A percentile compares a stretch with the other conserved stretches of the same genome.
phyloP scores from a whole-genome alignment of 441 rosid species.

The Isatis lusitanica region DNA sequence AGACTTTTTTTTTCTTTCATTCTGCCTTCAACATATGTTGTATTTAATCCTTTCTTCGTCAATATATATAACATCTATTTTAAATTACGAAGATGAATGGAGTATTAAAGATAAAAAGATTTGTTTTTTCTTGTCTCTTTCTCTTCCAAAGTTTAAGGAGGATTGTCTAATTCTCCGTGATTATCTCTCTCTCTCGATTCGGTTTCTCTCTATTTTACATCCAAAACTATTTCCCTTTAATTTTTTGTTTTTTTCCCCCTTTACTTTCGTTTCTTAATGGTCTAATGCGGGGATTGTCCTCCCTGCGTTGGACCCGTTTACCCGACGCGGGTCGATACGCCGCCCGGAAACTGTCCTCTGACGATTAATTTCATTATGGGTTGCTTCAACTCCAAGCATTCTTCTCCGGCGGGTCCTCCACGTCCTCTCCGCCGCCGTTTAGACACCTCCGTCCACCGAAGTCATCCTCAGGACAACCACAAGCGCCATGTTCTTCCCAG shows the following conservation, averaged over 20 bases:
- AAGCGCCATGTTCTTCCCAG: conserved; percentile 27
- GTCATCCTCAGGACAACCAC: conserved; percentile 41
- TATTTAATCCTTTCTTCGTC: not conserved
- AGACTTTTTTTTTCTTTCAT: not conserved
- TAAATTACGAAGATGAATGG: conserved; percentile 8
- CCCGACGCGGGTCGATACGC: conserved; percentile 58
- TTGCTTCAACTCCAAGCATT: conserved; percentile 67
- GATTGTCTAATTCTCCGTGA: conserved; percentile 43
- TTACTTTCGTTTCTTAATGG: conserved; percentile 25
- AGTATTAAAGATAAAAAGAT: not conserved
- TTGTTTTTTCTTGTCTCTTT: conserved; percentile 24
- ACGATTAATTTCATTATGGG: conserved; percentile 49
- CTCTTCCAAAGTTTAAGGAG: conserved; percentile 35
- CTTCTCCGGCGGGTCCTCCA: conserved; percentile 36
- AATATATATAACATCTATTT: conserved; percentile 5
- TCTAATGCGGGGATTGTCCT: conserved; percentile 46
- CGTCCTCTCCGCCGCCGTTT: conserved; percentile 20
- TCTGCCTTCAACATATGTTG: not conserved
- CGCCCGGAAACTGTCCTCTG: conserved; percentile 32
- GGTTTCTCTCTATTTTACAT: conserved; percentile 32
- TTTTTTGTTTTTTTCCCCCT: conserved; percentile 17
- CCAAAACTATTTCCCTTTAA: conserved; percentile 20
- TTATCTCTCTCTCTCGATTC: conserved; percentile 35
- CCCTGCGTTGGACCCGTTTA: conserved; percentile 50
- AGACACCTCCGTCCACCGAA: conserved; percentile 8